Percentiles rank a stretch among this genome's conserved stretches.
Evolutionary conservation across 2,329 filamentous ascomycete genomes (phyloP).

Genomic region (Rutstroemia sp.): DNA sequence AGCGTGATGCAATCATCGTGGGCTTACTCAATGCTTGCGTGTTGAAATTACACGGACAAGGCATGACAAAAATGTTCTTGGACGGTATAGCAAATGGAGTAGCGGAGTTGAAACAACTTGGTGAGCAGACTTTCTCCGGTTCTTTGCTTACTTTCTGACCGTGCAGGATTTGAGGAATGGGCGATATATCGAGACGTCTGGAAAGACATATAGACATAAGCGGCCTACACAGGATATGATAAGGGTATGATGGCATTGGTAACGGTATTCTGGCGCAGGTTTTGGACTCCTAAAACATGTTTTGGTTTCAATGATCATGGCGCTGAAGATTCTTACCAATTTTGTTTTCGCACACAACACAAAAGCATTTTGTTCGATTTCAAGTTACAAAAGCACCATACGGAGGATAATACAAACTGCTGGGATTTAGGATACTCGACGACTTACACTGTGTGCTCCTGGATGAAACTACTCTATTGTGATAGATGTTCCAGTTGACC

Average conservation of each 20-base stretch:
- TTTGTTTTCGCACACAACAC: too few species aligned
- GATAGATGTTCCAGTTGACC: not conserved
- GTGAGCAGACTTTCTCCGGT: conserved; percentile 32
- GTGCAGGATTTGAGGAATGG: conserved; percentile 50
- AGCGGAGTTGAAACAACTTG: conserved; percentile 43
- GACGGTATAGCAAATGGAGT: conserved; percentile 46
- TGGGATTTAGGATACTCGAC: too few species aligned
- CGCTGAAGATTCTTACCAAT: too few species aligned
- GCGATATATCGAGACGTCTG: conserved; percentile 49
- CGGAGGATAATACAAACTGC: too few species aligned
- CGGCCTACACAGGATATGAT: not conserved
- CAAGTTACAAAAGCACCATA: too few species aligned
- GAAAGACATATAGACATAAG: conserved; percentile 31
- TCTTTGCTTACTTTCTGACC: not conserved
- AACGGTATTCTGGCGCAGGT: not conserved
- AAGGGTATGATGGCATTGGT: not conserved
- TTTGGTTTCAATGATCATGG: too few species aligned
- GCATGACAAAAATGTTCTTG: conserved; percentile 47
- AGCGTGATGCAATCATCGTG: conserved; percentile 42
- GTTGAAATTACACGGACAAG: conserved; percentile 37
- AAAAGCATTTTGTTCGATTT: too few species aligned
- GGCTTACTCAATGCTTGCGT: conserved; percentile 47
- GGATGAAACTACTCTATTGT: too few species aligned
- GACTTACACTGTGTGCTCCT: too few species aligned
- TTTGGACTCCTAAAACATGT: not conserved